phyloP scores from a whole-genome alignment of 1,139 yeast species.

The Yamadazyma triangularis region DNA sequence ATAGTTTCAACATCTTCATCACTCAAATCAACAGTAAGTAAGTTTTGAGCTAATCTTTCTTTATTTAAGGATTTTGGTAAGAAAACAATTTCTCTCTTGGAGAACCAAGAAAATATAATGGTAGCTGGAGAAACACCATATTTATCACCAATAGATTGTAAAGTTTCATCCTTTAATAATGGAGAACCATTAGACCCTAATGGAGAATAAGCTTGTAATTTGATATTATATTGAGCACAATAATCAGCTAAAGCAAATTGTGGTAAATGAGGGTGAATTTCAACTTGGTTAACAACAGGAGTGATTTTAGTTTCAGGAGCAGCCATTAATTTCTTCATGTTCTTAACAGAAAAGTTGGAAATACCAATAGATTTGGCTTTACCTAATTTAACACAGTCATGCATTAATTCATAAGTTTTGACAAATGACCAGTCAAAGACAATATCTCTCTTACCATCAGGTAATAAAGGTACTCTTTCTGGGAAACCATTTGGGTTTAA shows the following conservation, averaged over 20 bases:
- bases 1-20: slow-evolving; percentile 52
- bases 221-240: slow-evolving; percentile 50
- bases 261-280: slow-evolving; percentile 69
- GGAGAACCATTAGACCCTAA: slow-evolving; percentile 70
- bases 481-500: slow-evolving; percentile 32
- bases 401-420: slow-evolving; percentile 64
- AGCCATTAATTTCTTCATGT: slow-evolving; percentile 45
- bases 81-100: slow-evolving; percentile 63
- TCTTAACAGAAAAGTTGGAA: slow-evolving; percentile 57
- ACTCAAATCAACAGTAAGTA: slow-evolving; percentile 44
- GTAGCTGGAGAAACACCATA: slow-evolving; percentile 55
- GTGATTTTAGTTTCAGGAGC: slow-evolving; percentile 45
- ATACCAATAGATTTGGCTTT: slow-evolving; percentile 69
- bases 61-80: slow-evolving; percentile 69
- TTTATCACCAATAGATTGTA: slow-evolving; percentile 50
- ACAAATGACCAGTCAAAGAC: slow-evolving; percentile 42
- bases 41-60: slow-evolving; percentile 55
- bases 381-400: slow-evolving; percentile 48
- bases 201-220: slow-evolving; percentile 74
- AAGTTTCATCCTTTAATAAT: slow-evolving; percentile 44
- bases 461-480: slow-evolving; percentile 27
- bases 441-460: slow-evolving; percentile 22
- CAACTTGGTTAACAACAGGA: slow-evolving; percentile 74
- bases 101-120: slow-evolving; percentile 65
- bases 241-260: slow-evolving; percentile 59